Conservation (phyloP, 2,329 filamentous ascomycete genomes). For the Beauveria caledonica region DNA sequence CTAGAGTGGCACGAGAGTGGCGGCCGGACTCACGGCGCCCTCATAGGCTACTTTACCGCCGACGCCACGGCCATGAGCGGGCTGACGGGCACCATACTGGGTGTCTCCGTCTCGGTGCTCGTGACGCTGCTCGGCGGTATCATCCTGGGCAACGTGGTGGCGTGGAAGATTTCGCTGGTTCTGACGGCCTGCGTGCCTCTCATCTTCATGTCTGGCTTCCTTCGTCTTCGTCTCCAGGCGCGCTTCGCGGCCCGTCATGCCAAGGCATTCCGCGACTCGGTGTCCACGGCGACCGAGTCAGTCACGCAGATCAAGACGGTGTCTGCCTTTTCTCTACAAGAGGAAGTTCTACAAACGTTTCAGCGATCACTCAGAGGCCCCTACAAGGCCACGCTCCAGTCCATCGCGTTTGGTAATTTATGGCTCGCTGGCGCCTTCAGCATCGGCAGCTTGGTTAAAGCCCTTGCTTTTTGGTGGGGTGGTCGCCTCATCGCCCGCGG, state of each 20-base stretch:
- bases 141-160: conserved; percentile 56
- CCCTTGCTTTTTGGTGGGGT: conserved; percentile 62
- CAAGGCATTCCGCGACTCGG: conserved; percentile 49
- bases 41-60: conserved; percentile 56
- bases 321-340: conserved; percentile 37
- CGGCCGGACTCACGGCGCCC: conserved; percentile 45
- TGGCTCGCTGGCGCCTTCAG: conserved; percentile 41
- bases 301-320: conserved; percentile 53
- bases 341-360: conserved; percentile 31
- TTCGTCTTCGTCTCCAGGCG: conserved; percentile 51
- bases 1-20: conserved; percentile 59
- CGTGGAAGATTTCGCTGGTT: conserved; percentile 64
- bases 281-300: conserved; percentile 54
- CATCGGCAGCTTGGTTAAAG: conserved; percentile 49
- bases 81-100: conserved; percentile 57
- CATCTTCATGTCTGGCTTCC: conserved; percentile 54
- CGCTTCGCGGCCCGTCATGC: conserved; percentile 51
- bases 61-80: conserved; percentile 55
- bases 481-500: conserved; percentile 51
- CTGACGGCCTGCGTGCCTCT: conserved; percentile 56
- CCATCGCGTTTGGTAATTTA: conserved; percentile 30
- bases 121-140: conserved; percentile 58
- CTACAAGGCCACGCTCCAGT: conserved; percentile 33
- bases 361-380: conserved; percentile 23
- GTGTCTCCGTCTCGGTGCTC: conserved; percentile 53